Evolutionary conservation across 345 rosid genomes (phyloP).

Genomic region (Citrus glauca): DNA sequence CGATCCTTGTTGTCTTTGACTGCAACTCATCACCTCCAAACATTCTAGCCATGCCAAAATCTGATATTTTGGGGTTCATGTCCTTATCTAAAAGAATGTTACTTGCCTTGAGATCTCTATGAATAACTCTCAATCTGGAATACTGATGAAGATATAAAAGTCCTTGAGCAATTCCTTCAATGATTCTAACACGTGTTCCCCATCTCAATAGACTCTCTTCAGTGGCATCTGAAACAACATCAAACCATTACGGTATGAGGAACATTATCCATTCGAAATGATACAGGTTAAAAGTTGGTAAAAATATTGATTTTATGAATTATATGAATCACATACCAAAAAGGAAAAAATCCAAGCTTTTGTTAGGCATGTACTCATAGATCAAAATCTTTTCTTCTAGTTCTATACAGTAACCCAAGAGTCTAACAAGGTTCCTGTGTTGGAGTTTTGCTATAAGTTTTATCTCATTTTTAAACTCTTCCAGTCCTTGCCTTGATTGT

Average conservation of each 20-base stretch:
- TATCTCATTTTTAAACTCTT: constrained; percentile 32
- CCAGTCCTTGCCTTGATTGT: constrained; percentile 28
- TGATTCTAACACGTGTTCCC: constrained; percentile 21
- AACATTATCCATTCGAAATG: neutral
- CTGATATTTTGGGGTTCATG: too few species aligned
- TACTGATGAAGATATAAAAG: too few species aligned
- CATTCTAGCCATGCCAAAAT: too few species aligned
- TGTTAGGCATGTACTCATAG: neutral
- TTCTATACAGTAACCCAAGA: neutral
- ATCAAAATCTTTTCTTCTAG: neutral
- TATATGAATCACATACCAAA: neutral
- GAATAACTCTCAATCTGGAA: too few species aligned
- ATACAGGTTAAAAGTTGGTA: neutral
- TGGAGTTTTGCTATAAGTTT: constrained; percentile 15
- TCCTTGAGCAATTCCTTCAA: neutral
- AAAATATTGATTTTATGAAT: too few species aligned
- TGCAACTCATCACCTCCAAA: too few species aligned
- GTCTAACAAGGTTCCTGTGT: neutral
- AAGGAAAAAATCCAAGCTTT: neutral
- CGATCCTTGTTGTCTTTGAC: too few species aligned
- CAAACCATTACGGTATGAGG: neutral
- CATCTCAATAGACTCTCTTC: neutral
- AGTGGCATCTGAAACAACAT: constrained; percentile 1
- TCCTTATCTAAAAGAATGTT: too few species aligned
- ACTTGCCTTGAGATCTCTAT: too few species aligned